Evolutionary conservation across 2,329 filamentous ascomycete species (phyloP), one percentile per base, ranked within the genome.

Genomic region (Verticillium zaregamsianum): DNA sequence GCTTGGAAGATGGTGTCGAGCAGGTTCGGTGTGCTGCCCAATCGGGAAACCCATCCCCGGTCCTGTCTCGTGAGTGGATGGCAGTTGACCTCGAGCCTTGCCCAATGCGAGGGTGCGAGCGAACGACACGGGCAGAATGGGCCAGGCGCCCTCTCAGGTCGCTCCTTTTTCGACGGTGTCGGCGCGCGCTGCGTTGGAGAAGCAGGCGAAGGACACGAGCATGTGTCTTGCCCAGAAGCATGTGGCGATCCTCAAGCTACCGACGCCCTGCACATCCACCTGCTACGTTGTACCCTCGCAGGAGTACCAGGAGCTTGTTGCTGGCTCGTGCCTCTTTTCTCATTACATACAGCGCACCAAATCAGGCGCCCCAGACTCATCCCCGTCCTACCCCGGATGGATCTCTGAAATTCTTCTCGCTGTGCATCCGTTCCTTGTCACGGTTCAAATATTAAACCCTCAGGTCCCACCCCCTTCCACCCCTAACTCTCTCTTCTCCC

Each of bases 1-100:
- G 59, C 61, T 61, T 64, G 49, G 40, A 28, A 65, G 63, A 63
- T 63, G 64, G 64, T 66, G 64, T 66, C 61, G 49, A 66, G 57
- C 55, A 59, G 61, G 61, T 59, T 63, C 64, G 64, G 64, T 58
- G 59, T 60, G 57, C 57, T 39, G 58, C 64, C 61, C 32, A 61
- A 65, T 65, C 37, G 58, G 64, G 64, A 57, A 65, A 61, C 54
- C 59, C 59, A 59, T 52, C 63, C 39, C 64, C 61, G 63, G 58
- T n/a, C 49, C 58, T 55, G 57, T 61, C 63, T 60, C 62, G 63
- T 59, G 58, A 65, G 49, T 61, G 52, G 54, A 55, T 57, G 54
- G 59, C 59, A 49, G 37, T 32, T 58, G 55, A 32, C 28, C 32
- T 8, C 15, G 15, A 17, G n/a, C 55, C 31, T 35, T 57, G 32